phyloP scores from a whole-genome alignment of 345 rosid species.

The Gossypium sturtianum region DNA sequence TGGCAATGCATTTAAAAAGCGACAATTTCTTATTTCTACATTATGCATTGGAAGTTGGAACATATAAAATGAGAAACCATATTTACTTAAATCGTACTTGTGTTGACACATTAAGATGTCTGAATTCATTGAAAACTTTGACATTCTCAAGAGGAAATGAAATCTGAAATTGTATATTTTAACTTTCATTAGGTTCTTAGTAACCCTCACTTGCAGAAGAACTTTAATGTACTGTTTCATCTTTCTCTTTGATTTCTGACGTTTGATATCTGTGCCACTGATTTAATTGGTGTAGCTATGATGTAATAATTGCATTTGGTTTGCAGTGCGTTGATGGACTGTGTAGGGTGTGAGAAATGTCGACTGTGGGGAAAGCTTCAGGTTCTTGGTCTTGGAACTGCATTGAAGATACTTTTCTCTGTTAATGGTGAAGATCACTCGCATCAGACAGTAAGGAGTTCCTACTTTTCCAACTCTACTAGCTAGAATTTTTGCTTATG shows the following conservation, averaged over 20 bases:
- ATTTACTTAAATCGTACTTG: not conserved
- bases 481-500: not conserved
- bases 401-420: conserved; percentile 82
- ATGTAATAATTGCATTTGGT: not conserved
- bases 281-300: not conserved
- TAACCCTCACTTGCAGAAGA: not conserved
- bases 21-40: not conserved
- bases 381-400: conserved; percentile 93
- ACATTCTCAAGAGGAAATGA: not conserved
- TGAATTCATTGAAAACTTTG: not conserved
- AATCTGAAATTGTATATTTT: not conserved
- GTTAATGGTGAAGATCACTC: conserved; percentile 50
- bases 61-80: conserved; percentile 1
- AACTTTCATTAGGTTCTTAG: not conserved
- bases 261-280: not conserved
- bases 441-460: conserved; percentile 48
- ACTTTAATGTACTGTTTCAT: not conserved
- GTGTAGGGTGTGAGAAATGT: conserved; percentile 97
- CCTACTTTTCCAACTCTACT: not conserved
- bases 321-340: conserved; percentile 93
- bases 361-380: conserved; percentile 99
- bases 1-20: not conserved
- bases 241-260: not conserved
- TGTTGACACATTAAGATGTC: not conserved
- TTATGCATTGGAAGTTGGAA: not conserved